Evolutionary conservation across 2,329 filamentous ascomycete species (phyloP).

Genomic region (Phaeosphaeriaceae sp.): DNA sequence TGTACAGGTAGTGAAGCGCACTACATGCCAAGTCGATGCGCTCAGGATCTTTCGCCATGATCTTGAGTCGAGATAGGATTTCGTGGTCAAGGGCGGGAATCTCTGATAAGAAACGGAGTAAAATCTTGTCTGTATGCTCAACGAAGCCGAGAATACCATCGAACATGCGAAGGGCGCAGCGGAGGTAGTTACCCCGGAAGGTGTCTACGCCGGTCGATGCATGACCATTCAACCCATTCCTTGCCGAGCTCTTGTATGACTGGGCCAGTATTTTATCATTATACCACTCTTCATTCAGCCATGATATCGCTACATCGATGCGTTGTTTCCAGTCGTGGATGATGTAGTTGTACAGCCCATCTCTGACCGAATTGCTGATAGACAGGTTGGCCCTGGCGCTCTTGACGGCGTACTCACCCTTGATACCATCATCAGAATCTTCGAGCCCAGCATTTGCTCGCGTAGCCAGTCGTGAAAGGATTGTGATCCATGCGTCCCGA

Average conservation of each 20-base stretch:
- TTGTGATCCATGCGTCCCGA: conserved; percentile 87
- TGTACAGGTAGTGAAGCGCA: conserved; percentile 52
- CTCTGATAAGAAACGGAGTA: conserved; percentile 91
- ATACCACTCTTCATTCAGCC: conserved; percentile 98
- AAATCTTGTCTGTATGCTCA: conserved; percentile 86
- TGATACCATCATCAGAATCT: conserved; percentile 67
- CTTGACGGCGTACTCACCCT: conserved; percentile 59
- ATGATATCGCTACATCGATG: conserved; percentile 88
- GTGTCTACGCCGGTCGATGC: conserved; percentile 30
- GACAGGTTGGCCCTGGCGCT: conserved; percentile 45
- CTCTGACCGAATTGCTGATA: conserved; percentile 75
- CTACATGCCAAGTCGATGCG: conserved; percentile 56
- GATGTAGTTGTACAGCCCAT: conserved; percentile 82
- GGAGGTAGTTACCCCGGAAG: conserved; percentile 70
- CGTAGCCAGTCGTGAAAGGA: conserved; percentile 84
- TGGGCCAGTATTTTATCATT: conserved; percentile 72
- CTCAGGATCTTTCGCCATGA: conserved; percentile 68
- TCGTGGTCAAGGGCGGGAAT: conserved; percentile 77
- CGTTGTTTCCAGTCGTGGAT: conserved; percentile 90
- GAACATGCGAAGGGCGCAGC: conserved; percentile 79
- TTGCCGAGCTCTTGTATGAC: conserved; percentile 15
- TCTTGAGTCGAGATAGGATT: conserved; percentile 74
- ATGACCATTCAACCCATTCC: conserved; percentile 53
- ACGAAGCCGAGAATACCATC: conserved; percentile 90
- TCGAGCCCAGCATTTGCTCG: conserved; percentile 76